A percentile compares a stretch with the other conserved stretches of the same genome.
Evolutionary conservation across 2,329 filamentous ascomycete species (phyloP).

Genomic region (Fusarium tanahbumbuense): DNA sequence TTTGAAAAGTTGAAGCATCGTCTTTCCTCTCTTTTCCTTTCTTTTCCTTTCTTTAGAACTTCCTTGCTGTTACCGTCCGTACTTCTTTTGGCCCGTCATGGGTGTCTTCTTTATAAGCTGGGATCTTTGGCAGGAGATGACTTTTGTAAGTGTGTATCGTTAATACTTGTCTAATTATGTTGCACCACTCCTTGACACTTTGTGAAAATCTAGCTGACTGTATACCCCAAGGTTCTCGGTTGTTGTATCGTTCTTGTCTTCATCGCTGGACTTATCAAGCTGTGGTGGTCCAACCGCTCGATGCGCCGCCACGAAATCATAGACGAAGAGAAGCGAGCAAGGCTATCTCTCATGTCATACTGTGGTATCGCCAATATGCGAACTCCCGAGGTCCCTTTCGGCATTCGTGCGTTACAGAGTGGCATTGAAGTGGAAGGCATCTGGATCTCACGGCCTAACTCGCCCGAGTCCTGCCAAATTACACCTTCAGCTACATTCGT

Average conservation of each 20-base stretch:
- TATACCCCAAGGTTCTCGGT: slow-evolving; percentile 71
- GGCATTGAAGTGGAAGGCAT: slow-evolving; percentile 89
- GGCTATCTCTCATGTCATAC: slow-evolving; percentile 64
- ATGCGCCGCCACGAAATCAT: slow-evolving; percentile 70
- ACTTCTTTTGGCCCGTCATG: slow-evolving; percentile 41
- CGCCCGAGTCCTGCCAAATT: slow-evolving; percentile 48
- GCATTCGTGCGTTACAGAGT: slow-evolving; percentile 84
- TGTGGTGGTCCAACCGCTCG: slow-evolving; percentile 69
- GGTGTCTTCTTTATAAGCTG: slow-evolving; percentile 73
- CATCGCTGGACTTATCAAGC: slow-evolving; percentile 72
- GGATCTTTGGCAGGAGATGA: slow-evolving; percentile 90
- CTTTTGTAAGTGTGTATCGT: slow-evolving; percentile 74
- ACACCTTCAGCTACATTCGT: slow-evolving; percentile 44
- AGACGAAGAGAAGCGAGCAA: slow-evolving; percentile 72
- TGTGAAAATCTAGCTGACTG: background rate
- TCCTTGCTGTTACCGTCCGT: background rate
- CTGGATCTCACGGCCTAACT: slow-evolving; percentile 71
- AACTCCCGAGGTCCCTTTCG: slow-evolving; percentile 79
- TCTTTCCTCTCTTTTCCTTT: slow-evolving; percentile 2
- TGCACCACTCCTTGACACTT: background rate
- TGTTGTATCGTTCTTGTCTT: slow-evolving; percentile 78
- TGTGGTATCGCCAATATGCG: slow-evolving; percentile 59
- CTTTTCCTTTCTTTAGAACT: background rate
- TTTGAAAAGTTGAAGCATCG: slow-evolving; percentile 26
- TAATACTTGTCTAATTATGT: background rate